phyloP scores from a whole-genome alignment of 768 basidiomycete species.

The Leccinum fibrillosum region DNA sequence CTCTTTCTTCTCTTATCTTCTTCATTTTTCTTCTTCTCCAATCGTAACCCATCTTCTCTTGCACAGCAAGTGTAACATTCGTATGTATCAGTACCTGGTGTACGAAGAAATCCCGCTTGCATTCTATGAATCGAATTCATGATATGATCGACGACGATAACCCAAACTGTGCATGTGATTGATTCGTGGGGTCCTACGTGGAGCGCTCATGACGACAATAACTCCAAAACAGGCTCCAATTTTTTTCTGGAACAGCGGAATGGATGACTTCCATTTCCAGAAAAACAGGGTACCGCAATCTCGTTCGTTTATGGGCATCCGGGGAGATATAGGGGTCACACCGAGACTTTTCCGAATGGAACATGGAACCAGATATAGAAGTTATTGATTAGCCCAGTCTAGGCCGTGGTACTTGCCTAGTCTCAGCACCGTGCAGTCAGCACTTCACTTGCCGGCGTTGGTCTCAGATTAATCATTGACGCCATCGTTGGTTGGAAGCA shows the following conservation, averaged over 20 bases:
- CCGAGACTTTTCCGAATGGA: neutral
- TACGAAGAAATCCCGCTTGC: conserved; percentile 25
- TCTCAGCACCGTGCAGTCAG: neutral
- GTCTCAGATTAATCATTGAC: neutral
- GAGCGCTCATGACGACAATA: neutral
- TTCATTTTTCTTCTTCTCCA: neutral
- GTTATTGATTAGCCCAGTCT: neutral
- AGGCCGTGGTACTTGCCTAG: neutral
- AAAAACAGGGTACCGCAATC: neutral
- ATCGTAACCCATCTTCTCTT: neutral
- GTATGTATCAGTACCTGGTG: conserved; percentile 34
- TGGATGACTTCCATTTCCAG: neutral
- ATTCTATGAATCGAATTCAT: conserved; percentile 18
- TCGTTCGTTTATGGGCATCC: neutral
- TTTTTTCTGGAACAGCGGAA: conserved; percentile 12
- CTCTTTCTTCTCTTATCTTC: conserved; percentile 1
- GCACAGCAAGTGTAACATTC: conserved; percentile 11
- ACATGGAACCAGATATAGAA: neutral
- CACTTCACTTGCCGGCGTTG: no score
- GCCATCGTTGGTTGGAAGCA: no score
- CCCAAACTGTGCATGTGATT: conserved; percentile 3
- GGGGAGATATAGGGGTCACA: neutral
- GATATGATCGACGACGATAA: conserved; percentile 5
- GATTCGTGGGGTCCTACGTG: neutral
- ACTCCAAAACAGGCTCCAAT: neutral